Evolutionary conservation across 352 stramenopile genomes (phyloP).

Genomic region (Globisporangium solare): DNA sequence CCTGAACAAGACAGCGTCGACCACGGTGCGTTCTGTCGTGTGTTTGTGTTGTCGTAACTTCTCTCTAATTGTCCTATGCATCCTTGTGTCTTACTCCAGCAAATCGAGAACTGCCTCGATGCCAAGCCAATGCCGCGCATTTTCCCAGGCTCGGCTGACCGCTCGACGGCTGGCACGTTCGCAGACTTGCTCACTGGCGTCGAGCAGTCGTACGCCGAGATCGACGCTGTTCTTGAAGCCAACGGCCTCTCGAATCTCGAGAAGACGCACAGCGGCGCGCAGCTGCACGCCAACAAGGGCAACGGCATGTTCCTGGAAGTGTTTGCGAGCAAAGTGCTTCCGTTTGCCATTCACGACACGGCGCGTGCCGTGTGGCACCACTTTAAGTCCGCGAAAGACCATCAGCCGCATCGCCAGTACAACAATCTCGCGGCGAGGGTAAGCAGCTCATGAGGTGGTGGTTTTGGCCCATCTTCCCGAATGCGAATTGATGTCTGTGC

Average conservation of each 20-base stretch:
- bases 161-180: slow-evolving; percentile 3
- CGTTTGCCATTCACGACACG: slow-evolving; percentile 6
- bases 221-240: slow-evolving; percentile 8
- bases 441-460: not conserved
- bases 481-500: not conserved
- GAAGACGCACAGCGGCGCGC: slow-evolving; percentile 2
- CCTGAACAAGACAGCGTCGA: not conserved
- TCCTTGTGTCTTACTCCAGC: not conserved
- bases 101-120: slow-evolving; percentile 6
- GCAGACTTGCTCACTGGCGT: slow-evolving; percentile 1
- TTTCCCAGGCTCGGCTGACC: not conserved
- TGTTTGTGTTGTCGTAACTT: too few relatives aligned
- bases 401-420: slow-evolving; percentile 4
- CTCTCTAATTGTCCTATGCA: too few relatives aligned
- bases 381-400: slow-evolving; percentile 5
- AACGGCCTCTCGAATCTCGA: slow-evolving; percentile 2
- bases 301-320: slow-evolving; percentile 15
- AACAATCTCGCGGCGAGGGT: not conserved
- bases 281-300: not conserved
- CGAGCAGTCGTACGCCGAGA: slow-evolving; percentile 6
- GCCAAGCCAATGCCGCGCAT: not conserved
- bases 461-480: too few relatives aligned
- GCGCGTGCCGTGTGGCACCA: slow-evolving; percentile 10
- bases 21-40: not conserved
- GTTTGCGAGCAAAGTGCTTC: slow-evolving; percentile 12